phyloP scores from a whole-genome alignment of 202 grass and related monocot species.

The Musa balbisiana region DNA sequence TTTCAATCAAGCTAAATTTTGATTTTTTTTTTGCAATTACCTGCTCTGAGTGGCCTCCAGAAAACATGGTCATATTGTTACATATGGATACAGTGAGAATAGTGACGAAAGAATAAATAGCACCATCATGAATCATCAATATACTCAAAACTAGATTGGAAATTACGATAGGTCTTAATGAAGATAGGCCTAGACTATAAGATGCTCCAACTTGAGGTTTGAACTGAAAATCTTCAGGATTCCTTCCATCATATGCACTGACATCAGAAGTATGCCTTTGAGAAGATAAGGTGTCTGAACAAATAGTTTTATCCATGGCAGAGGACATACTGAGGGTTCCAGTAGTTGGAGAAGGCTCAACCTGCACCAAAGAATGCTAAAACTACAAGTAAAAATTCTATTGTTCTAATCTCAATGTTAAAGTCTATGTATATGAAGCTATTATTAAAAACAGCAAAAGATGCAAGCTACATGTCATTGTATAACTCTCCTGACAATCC shows the following conservation, averaged over 20 bases:
- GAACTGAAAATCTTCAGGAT: constrained; percentile 72
- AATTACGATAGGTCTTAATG: constrained; percentile 18
- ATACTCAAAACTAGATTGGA: background rate
- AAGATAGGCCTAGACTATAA: constrained; percentile 37
- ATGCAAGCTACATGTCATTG: background rate
- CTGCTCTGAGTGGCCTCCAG: too few relatives aligned
- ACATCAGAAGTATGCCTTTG: constrained; percentile 40
- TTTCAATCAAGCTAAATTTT: too few relatives aligned
- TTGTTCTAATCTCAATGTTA: background rate
- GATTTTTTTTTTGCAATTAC: too few relatives aligned
- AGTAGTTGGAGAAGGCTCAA: constrained; percentile 92
- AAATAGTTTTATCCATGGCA: constrained; percentile 50
- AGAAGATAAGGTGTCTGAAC: constrained; percentile 38
- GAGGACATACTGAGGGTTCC: constrained; percentile 61
- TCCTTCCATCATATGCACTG: constrained; percentile 33
- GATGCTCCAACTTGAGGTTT: constrained; percentile 55
- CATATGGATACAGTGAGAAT: background rate
- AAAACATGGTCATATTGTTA: too few relatives aligned
- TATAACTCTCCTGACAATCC: background rate
- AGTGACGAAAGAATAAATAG: background rate
- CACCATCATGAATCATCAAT: too few relatives aligned
- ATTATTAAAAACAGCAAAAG: background rate
- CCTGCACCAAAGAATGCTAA: constrained; percentile 43
- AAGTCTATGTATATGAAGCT: background rate
- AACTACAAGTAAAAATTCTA: constrained; percentile 11